Percentiles rank a stretch among this genome's conserved stretches.
Conservation (phyloP, 2,329 filamentous ascomycete genomes). For the Fusarium chlamydosporum region DNA sequence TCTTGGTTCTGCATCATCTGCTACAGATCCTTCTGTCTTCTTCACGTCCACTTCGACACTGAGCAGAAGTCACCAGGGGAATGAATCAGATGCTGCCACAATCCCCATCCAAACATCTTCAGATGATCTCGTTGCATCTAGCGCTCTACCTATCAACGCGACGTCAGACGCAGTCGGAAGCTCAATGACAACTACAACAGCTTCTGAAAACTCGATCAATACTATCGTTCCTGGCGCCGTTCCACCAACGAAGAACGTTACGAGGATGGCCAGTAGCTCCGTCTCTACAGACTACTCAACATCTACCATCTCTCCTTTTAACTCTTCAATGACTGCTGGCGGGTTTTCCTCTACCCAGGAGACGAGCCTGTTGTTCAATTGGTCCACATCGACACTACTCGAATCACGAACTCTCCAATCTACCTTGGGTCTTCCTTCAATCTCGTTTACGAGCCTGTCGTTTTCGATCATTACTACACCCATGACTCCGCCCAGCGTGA, state of each 20-base stretch:
- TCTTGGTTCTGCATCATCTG: background rate
- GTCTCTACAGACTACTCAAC: slow-evolving; percentile 20
- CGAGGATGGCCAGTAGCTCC: slow-evolving; percentile 13
- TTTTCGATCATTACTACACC: slow-evolving; percentile 29
- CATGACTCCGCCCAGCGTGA: slow-evolving; percentile 24
- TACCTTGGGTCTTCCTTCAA: slow-evolving; percentile 3
- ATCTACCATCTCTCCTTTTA: slow-evolving; percentile 9
- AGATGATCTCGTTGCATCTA: slow-evolving; percentile 19
- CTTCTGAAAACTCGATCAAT: slow-evolving; percentile 30
- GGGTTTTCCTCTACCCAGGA: slow-evolving; percentile 3
- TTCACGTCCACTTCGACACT: background rate
- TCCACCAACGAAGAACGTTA: slow-evolving; percentile 22
- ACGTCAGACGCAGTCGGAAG: slow-evolving; percentile 8
- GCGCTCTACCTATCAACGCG: slow-evolving; percentile 17
- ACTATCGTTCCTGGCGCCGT: slow-evolving; percentile 39
- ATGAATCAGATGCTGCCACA: slow-evolving; percentile 8
- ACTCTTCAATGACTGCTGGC: slow-evolving; percentile 16
- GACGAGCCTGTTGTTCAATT: slow-evolving; percentile 25
- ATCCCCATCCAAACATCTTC: slow-evolving; percentile 4
- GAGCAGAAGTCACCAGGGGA: slow-evolving; percentile 6
- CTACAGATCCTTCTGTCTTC: slow-evolving; percentile 17
- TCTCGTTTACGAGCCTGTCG: slow-evolving; percentile 23
- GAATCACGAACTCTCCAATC: slow-evolving; percentile 4
- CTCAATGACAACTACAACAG: slow-evolving; percentile 25
- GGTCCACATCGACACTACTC: slow-evolving; percentile 39